phyloP scores from a whole-genome alignment of 352 stramenopile species.

The Globisporangium emineosum region DNA sequence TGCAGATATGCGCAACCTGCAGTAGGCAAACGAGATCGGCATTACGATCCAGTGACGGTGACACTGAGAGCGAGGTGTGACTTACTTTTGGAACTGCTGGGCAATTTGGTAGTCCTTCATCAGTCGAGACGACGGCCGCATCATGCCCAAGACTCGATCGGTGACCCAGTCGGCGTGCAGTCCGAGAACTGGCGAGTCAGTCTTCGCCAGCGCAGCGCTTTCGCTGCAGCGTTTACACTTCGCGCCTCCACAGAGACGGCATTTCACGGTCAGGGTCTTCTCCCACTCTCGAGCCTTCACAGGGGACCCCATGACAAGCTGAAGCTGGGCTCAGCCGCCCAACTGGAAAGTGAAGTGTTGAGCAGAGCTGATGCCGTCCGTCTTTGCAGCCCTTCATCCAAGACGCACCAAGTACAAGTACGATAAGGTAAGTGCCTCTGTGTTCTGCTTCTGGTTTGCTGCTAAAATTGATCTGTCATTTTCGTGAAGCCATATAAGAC shows the following conservation, averaged over 20 bases:
- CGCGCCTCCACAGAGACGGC: slow-evolving; percentile 79
- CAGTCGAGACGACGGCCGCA: slow-evolving; percentile 80
- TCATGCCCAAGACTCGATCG: slow-evolving; percentile 87
- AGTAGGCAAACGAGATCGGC: slow-evolving; percentile 22
- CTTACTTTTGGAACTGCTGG: slow-evolving; percentile 76
- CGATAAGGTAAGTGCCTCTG: neutral
- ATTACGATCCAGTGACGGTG: neutral
- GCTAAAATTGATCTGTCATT: slow-evolving; percentile 5
- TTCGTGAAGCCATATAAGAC: neutral
- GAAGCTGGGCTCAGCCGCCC: neutral
- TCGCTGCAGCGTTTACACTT: slow-evolving; percentile 87
- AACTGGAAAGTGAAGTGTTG: slow-evolving; percentile 6
- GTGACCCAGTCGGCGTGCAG: slow-evolving; percentile 88
- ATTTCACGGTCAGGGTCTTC: slow-evolving; percentile 80
- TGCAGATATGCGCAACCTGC: slow-evolving; percentile 65
- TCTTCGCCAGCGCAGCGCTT: slow-evolving; percentile 67
- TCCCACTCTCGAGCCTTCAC: slow-evolving; percentile 83
- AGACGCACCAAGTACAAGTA: neutral
- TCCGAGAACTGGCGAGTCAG: slow-evolving; percentile 64
- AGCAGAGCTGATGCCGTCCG: neutral
- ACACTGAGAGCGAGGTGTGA: neutral
- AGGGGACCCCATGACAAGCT: slow-evolving; percentile 48
- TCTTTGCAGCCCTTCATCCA: neutral
- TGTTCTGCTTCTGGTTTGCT: slow-evolving; percentile 1
- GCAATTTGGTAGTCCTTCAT: slow-evolving; percentile 82